Evolutionary conservation across 164 flowering plant genomes (phyloP), one percentile per base, ranked within the genome.

Genomic region (Aristolochia contorta): DNA sequence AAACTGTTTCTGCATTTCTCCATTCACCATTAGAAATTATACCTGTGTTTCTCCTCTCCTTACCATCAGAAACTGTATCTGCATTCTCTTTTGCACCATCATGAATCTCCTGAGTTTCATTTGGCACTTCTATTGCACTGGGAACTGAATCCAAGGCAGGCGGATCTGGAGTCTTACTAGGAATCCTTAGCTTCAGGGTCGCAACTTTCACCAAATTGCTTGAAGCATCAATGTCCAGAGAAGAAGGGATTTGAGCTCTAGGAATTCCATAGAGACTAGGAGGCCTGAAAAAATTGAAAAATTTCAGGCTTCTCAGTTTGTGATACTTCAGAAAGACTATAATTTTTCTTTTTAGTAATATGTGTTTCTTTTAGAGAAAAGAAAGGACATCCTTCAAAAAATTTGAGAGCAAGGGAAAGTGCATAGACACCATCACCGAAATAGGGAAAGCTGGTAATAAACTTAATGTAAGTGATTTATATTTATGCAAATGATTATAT

Each of bases 211-310:
- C 79, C 54, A 75, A 79, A 62, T 82, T 84, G 30, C 59, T 73
- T 65, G 78, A 70, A 41, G 77, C 66, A 48, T 82, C 85, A 1
- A 69, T 30, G 67, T 70, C 76, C 56, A 75, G 81, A 56, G 74
- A 48, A 7, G 57, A 30, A 20, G 53, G 71, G n/a, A 73, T 64
- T 61, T 75, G 80, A 63, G 81, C 81, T 68, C 82, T 83, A 24
- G 93, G 91, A 20, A 89, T 76, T 47, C 95, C 97, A 71, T 75
- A 78, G 45, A 93, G 93, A 27, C 97, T 91, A 23, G 96, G 95
- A 15, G 77, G 71, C 80, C 96, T 89, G 79, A 76, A 68, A 71
- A 71, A 14, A 51, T 30, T 46, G 12, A 13, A 6, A 14, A 50
- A 9, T 10, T 9, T 47, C 30, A 43, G 25, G 21, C 24, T 47